Percentiles rank a stretch among this genome's conserved stretches.
phyloP scores from a whole-genome alignment of 2,329 filamentous ascomycete genomes.

The Lachnellula occidentalis region DNA sequence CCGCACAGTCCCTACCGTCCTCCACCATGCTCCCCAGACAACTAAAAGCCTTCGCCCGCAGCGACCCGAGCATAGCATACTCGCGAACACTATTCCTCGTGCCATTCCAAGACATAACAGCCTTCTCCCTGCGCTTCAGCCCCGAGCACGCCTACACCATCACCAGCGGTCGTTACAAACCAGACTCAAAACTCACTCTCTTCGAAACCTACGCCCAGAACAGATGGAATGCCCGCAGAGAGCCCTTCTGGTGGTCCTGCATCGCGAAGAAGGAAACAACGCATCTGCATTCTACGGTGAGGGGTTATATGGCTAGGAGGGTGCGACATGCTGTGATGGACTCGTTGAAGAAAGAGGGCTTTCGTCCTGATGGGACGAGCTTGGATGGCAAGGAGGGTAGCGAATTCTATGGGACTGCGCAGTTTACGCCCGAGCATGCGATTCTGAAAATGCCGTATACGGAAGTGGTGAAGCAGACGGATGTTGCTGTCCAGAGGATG shows the following conservation, averaged over 20 bases:
- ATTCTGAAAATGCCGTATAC: constrained; percentile 22
- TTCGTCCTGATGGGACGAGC: constrained; percentile 29
- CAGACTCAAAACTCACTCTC: not conserved
- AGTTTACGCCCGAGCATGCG: constrained; percentile 25
- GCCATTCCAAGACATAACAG: not conserved
- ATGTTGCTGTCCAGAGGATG: constrained; percentile 13
- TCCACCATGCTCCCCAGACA: too few species aligned
- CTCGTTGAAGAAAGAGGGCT: constrained; percentile 42
- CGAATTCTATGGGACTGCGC: constrained; percentile 34
- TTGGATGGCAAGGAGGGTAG: constrained; percentile 15
- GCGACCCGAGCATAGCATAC: not conserved
- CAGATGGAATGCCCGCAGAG: constrained; percentile 33
- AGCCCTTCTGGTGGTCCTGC: constrained; percentile 44
- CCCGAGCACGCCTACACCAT: not conserved
- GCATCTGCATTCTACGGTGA: constrained; percentile 38
- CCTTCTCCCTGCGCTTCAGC: not conserved
- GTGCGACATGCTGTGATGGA: constrained; percentile 39
- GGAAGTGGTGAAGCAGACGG: constrained; percentile 25
- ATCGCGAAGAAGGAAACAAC: constrained; percentile 26
- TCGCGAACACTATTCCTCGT: not conserved
- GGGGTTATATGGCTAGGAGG: constrained; percentile 40
- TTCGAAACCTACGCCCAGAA: constrained; percentile 27
- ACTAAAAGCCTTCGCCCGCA: not conserved
- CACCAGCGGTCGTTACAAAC: not conserved
- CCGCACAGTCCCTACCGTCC: too few species aligned